Base-by-base conservation (phyloP, 208 protist species). In the Leishmania aethiopica region DNA sequence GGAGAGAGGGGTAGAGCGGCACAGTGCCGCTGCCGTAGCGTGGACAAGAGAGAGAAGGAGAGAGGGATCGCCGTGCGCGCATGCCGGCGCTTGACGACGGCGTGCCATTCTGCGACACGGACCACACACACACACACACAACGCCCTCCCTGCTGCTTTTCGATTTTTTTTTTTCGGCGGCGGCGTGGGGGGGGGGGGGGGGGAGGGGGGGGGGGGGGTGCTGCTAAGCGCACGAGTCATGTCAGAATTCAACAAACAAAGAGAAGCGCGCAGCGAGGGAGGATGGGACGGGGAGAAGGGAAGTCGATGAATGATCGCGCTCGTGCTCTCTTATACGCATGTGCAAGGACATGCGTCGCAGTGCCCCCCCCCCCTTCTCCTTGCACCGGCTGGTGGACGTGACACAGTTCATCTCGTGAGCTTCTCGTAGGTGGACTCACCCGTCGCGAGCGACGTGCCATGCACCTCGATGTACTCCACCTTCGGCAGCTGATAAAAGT, bases 401-500 rank as follows among this genome's bases (percentile, higher is more conserved):
- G 37, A 40, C 35, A 25, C 59, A 22, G 15, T 51, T 77, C 79
- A 86, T 51, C 47, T 75, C 1, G 32, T 64, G 37, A 71, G 83
- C 55, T 73, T 74, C 78, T 86, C 83, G 49, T 73, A 93, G 28
- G 89, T 93, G 2, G 77, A 64, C 78, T 88, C 82, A n/a, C 91
- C 93, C 3, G 90, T 90, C 15, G 81, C 86, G 59, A 96, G 72
- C 17, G 90, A 91, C 3, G 86, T 82, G 13, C 91, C 93, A 77
- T 92, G 89, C 47, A 89, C 77, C 64, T 95, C 93, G 70, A 96
- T 90, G 77, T 95, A 94, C 81, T 93, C 88, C 28, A 96, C 93
- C 25, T 83, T 85, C 1, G 93, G 93, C 60, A 96, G 78, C 75
- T 95, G 90, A 71, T 91, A 94, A 74, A 96, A 95, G 75, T 88